These are phyloP conservation scores for Xylariaceae sp. DNA, from an alignment of 2,329 filamentous ascomycete genomes.

Conservation along the genomic window DNA sequence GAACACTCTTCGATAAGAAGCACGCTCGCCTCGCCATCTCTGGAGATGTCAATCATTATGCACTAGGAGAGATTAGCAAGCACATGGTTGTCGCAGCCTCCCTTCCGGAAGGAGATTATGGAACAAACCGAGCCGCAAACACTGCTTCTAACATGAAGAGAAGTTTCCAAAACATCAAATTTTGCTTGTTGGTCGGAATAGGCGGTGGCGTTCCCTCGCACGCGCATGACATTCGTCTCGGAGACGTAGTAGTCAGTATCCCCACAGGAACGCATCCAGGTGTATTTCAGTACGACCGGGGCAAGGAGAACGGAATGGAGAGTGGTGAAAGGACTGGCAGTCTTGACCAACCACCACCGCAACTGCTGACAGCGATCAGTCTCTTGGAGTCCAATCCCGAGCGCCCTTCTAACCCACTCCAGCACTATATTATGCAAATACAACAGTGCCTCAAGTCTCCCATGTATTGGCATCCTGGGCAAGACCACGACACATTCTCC, in stretches of 20 bases:
- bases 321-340: too few relatives aligned
- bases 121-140: constrained; percentile 16
- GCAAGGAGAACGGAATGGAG: constrained; percentile 8
- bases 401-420: too few relatives aligned
- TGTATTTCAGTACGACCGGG: constrained; percentile 16
- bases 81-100: constrained; percentile 19
- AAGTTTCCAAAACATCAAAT: constrained; percentile 17
- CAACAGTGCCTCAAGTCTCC: too few relatives aligned
- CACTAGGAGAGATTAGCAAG: constrained; percentile 14
- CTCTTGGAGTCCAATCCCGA: too few relatives aligned
- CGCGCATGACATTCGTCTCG: constrained; percentile 23
- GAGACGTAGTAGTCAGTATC: constrained; percentile 23
- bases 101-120: constrained; percentile 18
- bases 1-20: neutral
- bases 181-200: constrained; percentile 26
- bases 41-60: neutral
- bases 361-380: too few relatives aligned
- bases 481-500: too few relatives aligned
- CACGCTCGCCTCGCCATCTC: neutral
- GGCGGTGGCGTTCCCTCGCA: constrained; percentile 23
- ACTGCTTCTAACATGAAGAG: constrained; percentile 17
- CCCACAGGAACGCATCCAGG: neutral
- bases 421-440: too few relatives aligned
- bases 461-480: too few relatives aligned
- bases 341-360: too few relatives aligned